Percentiles rank a stretch among this genome's conserved stretches.
These are phyloP conservation scores for Jamesozyma rosinii DNA, from an alignment of 805 yeast genomes.

Conservation along the genomic window DNA sequence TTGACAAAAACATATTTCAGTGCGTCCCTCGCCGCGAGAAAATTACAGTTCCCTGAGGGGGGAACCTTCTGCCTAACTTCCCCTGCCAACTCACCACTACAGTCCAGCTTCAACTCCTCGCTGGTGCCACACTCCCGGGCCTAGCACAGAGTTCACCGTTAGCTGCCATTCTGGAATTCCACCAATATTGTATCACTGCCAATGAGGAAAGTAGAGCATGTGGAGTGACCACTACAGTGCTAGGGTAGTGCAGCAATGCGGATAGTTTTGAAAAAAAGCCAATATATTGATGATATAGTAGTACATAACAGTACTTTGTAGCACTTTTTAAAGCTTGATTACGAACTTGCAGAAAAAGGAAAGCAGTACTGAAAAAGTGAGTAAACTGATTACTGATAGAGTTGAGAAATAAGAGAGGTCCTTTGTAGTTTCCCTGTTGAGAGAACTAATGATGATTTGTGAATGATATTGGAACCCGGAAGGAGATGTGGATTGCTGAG, in stretches of 20 bases:
- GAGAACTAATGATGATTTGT: too few species aligned
- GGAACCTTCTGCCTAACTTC: too few species aligned
- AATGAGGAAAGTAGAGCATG: background rate
- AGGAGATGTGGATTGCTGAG: too few species aligned
- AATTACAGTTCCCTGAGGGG: too few species aligned
- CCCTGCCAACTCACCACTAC: too few species aligned
- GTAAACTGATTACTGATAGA: constrained; percentile 6
- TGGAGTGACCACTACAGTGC: background rate
- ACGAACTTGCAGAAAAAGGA: constrained; percentile 5
- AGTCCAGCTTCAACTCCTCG: too few species aligned
- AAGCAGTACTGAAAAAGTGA: constrained; percentile 20
- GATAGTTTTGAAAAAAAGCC: background rate
- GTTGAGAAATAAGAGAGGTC: background rate
- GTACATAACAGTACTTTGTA: background rate
- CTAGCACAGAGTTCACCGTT: too few species aligned
- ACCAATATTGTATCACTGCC: background rate
- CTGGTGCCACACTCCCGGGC: too few species aligned
- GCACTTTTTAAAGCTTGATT: background rate
- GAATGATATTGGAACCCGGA: too few species aligned
- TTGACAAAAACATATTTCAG: too few species aligned
- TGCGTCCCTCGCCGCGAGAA: too few species aligned
- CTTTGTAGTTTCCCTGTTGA: too few species aligned
- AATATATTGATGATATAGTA: background rate
- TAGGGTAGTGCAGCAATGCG: background rate
- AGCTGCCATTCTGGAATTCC: background rate